These are phyloP conservation scores for Ganoderma sp. DNA, from an alignment of 1,284 basidiomycete genomes.

Conservation along the genomic window DNA sequence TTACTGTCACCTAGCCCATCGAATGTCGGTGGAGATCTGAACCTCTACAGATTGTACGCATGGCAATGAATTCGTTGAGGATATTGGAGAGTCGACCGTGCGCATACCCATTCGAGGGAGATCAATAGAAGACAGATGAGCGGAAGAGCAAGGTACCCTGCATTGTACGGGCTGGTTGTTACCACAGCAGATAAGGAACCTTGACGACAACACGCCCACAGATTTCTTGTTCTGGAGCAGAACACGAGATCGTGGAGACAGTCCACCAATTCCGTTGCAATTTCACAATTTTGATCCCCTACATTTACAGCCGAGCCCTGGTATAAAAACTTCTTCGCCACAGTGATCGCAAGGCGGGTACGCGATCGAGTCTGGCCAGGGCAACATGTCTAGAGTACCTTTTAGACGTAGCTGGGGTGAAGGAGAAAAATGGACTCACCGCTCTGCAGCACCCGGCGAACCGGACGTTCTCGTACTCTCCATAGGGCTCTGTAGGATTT, in stretches of 20 bases:
- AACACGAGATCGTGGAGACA: neutral
- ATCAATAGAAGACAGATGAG: neutral
- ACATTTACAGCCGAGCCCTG: neutral
- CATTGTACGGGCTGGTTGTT: neutral
- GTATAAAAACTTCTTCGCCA: neutral
- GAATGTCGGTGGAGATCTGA: neutral
- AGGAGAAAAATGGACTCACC: neutral
- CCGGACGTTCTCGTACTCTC: neutral
- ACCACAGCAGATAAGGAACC: neutral
- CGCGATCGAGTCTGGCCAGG: neutral
- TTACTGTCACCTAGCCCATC: neutral
- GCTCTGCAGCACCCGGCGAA: neutral
- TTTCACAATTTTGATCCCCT: neutral
- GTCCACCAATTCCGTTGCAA: neutral
- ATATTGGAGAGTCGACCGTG: neutral
- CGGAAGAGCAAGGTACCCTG: too few relatives aligned
- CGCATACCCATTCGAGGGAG: neutral
- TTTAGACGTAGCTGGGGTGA: neutral
- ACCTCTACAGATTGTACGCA: neutral
- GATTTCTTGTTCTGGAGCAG: too few relatives aligned
- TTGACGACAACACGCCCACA: neutral
- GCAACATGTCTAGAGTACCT: neutral
- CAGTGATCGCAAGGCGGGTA: neutral
- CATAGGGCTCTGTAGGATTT: conserved; percentile 1
- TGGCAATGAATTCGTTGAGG: neutral